Conservation (phyloP, 2,329 filamentous ascomycete genomes). For the Alternaria triticimaculans region DNA sequence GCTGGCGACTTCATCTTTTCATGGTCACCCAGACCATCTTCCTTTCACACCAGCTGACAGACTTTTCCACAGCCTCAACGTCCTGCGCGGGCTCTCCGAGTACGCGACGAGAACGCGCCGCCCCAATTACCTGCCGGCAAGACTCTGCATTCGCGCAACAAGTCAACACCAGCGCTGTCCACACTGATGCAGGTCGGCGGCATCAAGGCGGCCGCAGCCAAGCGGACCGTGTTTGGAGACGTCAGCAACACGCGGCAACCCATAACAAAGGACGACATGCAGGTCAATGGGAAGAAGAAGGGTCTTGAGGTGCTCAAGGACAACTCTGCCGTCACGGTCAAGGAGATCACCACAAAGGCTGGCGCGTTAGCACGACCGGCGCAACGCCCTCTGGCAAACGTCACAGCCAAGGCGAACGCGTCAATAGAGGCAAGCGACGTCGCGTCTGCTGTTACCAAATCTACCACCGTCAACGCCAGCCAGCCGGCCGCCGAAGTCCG, state of each 20-base stretch:
- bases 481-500: conserved; percentile 49
- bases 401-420: conserved; percentile 28
- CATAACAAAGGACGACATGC: conserved; percentile 63
- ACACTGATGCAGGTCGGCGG: conserved; percentile 61
- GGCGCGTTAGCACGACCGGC: conserved; percentile 63
- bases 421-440: conserved; percentile 20
- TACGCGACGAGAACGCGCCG: conserved; percentile 73
- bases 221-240: conserved; percentile 82
- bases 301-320: conserved; percentile 46
- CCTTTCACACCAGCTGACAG: conserved; percentile 26
- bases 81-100: conserved; percentile 64
- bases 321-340: conserved; percentile 32
- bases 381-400: conserved; percentile 60
- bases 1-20: conserved; percentile 4
- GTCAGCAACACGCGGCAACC: conserved; percentile 70
- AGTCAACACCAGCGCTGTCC: conserved; percentile 73
- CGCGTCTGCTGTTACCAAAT: conserved; percentile 32
- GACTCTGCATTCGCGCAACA: conserved; percentile 77
- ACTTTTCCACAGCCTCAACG: conserved; percentile 68
- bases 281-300: conserved; percentile 52
- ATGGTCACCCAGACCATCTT: conserved; percentile 7
- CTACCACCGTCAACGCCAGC: conserved; percentile 32
- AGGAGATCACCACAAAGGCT: conserved; percentile 52
- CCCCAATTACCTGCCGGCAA: conserved; percentile 51
- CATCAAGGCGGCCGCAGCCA: conserved; percentile 69